A percentile compares a stretch with the other conserved stretches of the same genome.
These are phyloP conservation scores for Datura wrightii DNA, from an alignment of 257 asterid genomes.

Conservation along the genomic window DNA sequence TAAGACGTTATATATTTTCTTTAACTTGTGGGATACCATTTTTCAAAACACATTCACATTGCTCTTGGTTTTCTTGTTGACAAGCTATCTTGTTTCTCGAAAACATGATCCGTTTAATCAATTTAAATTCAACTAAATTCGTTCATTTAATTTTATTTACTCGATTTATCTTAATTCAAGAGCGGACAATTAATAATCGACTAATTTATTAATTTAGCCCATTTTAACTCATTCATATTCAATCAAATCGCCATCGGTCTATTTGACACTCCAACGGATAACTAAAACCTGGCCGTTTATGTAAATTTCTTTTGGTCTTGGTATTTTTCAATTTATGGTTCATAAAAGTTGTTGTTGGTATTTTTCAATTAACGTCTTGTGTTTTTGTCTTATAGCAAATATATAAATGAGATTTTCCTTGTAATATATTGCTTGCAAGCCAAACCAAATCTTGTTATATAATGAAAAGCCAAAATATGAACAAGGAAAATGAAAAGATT, in stretches of 20 bases:
- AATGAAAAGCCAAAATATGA: background rate
- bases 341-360: background rate
- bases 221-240: background rate
- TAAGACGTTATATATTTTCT: background rate
- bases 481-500: background rate
- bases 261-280: no score
- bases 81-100: background rate
- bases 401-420: background rate
- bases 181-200: no score
- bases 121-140: background rate
- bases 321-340: background rate
- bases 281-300: background rate
- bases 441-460: background rate
- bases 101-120: background rate
- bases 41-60: background rate
- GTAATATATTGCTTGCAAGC: constrained; percentile 1
- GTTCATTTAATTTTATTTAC: background rate
- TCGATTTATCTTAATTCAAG: background rate
- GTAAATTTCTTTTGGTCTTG: background rate
- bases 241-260: background rate
- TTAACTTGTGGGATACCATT: background rate
- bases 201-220: background rate
- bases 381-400: background rate
- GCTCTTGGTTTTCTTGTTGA: background rate
- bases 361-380: background rate